Conservation (phyloP, 2,329 filamentous ascomycete species). For the Didymella keratinophila region DNA sequence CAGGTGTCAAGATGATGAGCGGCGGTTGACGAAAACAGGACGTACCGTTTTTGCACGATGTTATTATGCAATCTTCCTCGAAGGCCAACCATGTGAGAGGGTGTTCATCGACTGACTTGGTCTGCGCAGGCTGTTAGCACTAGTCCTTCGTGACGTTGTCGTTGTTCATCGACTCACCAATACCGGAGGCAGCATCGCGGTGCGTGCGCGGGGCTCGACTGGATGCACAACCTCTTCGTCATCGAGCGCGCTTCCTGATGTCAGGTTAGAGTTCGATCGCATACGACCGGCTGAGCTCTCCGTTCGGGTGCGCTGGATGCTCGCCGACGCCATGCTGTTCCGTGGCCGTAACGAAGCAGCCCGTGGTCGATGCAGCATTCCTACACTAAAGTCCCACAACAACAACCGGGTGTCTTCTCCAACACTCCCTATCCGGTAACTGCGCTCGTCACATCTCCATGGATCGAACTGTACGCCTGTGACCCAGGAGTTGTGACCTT, state of each 20-base stretch:
- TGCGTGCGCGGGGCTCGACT: conserved; percentile 84
- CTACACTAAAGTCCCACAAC: conserved; percentile 96
- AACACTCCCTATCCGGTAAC: conserved; percentile 94
- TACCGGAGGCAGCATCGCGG: conserved; percentile 87
- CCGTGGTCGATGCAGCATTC: conserved; percentile 93
- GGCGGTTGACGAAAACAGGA: conserved; percentile 28
- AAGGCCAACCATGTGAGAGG: conserved; percentile 93
- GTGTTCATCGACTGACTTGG: conserved; percentile 84
- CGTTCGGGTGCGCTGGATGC: conserved; percentile 61
- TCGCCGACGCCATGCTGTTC: conserved; percentile 60
- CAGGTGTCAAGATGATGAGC: conserved; percentile 4
- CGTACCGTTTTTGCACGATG: conserved; percentile 88
- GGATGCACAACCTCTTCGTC: conserved; percentile 74
- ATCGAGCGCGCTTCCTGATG: conserved; percentile 61
- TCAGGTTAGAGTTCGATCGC: conserved; percentile 74
- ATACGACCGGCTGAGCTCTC: conserved; percentile 69
- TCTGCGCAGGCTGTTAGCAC: conserved; percentile 56
- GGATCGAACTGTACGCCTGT: conserved; percentile 93
- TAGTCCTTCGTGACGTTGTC: conserved; percentile 7
- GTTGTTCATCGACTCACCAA: conserved; percentile 66
- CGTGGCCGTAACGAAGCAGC: conserved; percentile 67
- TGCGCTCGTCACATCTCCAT: conserved; percentile 94
- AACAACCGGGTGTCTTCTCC: conserved; percentile 91
- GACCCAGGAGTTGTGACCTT: conserved; percentile 96
- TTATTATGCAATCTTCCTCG: conserved; percentile 90